Evolutionary conservation across 2,329 filamentous ascomycete genomes (phyloP).

Genomic region (Beauveria australis): DNA sequence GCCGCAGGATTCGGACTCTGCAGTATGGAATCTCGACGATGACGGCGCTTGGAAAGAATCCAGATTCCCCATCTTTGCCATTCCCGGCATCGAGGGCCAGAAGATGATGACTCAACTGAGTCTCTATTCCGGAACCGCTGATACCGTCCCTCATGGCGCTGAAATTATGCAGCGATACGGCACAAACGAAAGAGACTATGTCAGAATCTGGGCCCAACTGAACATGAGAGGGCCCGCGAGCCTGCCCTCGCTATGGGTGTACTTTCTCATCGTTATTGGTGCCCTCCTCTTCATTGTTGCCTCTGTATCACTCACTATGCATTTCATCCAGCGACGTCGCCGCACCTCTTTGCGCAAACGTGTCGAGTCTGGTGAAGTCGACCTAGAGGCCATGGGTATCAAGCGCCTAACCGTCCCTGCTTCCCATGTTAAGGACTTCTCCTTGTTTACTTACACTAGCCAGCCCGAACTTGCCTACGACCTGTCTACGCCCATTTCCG

Average conservation of each 20-base stretch:
- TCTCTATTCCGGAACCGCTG: slow-evolving; percentile 70
- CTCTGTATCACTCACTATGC: slow-evolving; percentile 63
- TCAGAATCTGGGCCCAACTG: slow-evolving; percentile 52
- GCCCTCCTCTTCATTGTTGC: slow-evolving; percentile 62
- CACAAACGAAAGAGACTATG: slow-evolving; percentile 48
- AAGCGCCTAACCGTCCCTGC: slow-evolving; percentile 71
- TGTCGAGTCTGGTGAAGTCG: slow-evolving; percentile 70
- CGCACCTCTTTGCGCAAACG: slow-evolving; percentile 60
- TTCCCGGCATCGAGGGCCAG: slow-evolving; percentile 59
- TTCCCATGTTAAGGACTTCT: slow-evolving; percentile 63
- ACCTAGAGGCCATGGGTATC: slow-evolving; percentile 79
- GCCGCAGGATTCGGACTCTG: slow-evolving; percentile 58
- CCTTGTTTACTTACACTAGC: slow-evolving; percentile 67
- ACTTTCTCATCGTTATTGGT: slow-evolving; percentile 61
- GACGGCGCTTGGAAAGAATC: slow-evolving; percentile 60
- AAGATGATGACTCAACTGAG: slow-evolving; percentile 64
- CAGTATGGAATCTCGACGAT: slow-evolving; percentile 64
- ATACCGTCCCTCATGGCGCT: slow-evolving; percentile 47
- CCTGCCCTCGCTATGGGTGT: slow-evolving; percentile 74
- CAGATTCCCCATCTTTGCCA: slow-evolving; percentile 79
- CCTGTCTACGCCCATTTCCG: slow-evolving; percentile 29
- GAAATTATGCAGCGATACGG: slow-evolving; percentile 48
- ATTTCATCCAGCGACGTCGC: slow-evolving; percentile 64
- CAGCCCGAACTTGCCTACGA: slow-evolving; percentile 34
- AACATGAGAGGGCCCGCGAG: slow-evolving; percentile 36